Evolutionary conservation across 352 stramenopile species (phyloP).

Genomic region (Phytophthora macrochlamydospora): DNA sequence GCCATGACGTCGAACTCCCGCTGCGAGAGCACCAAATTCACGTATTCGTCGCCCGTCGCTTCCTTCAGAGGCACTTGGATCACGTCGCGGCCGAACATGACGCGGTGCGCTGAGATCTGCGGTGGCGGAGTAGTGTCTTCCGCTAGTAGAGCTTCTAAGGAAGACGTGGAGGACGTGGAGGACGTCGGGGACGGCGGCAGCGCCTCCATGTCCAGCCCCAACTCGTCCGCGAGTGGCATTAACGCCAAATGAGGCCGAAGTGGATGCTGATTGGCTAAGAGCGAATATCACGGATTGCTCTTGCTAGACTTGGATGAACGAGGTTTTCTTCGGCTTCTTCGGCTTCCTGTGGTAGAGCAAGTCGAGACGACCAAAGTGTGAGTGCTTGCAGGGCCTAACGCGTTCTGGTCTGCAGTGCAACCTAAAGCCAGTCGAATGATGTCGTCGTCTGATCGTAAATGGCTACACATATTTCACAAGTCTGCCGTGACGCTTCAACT

Average conservation of each 20-base stretch:
- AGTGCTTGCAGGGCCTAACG: background rate
- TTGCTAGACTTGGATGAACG: background rate
- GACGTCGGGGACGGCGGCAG: conserved; percentile 28
- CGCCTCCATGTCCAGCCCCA: conserved; percentile 12
- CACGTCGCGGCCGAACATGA: conserved; percentile 73
- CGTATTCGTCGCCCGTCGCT: conserved; percentile 46
- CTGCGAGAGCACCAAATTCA: conserved; percentile 78
- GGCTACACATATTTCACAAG: background rate
- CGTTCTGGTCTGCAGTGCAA: background rate
- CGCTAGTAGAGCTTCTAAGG: conserved; percentile 36
- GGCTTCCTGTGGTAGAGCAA: no score
- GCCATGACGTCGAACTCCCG: conserved; percentile 82
- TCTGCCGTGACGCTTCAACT: background rate
- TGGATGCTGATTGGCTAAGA: background rate
- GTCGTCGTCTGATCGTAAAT: background rate
- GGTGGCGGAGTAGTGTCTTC: conserved; percentile 32
- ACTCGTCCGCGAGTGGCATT: conserved; percentile 4
- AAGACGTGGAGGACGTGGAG: conserved; percentile 33
- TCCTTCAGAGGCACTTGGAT: conserved; percentile 78
- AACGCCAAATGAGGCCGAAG: background rate
- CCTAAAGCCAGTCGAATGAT: background rate
- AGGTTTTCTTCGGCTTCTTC: no score
- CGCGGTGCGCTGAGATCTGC: conserved; percentile 32
- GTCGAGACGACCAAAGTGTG: background rate
- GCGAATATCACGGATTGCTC: background rate